phyloP scores from a whole-genome alignment of 2,329 filamentous ascomycete genomes.

The Venturia pyrina region DNA sequence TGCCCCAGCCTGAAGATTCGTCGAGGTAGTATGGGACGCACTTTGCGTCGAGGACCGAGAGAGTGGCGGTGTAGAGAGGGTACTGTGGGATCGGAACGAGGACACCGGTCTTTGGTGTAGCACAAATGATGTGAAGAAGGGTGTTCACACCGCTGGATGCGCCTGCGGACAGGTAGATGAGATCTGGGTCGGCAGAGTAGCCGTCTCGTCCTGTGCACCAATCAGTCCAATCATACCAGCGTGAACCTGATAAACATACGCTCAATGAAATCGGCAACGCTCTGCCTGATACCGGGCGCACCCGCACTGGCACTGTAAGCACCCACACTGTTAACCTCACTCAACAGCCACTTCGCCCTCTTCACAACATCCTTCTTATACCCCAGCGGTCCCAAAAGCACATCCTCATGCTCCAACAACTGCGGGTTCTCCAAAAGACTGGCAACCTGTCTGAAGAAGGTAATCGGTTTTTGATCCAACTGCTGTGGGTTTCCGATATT shows the following conservation, averaged over 20 bases:
- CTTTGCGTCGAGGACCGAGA: slow-evolving; percentile 72
- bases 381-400: slow-evolving; percentile 63
- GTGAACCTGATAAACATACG: slow-evolving; percentile 39
- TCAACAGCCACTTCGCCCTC: slow-evolving; percentile 70
- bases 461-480: slow-evolving; percentile 97
- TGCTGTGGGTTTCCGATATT: slow-evolving; percentile 99
- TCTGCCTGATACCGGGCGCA: slow-evolving; percentile 75
- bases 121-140: slow-evolving; percentile 80
- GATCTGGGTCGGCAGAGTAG: slow-evolving; percentile 66
- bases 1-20: slow-evolving; percentile 78
- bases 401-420: slow-evolving; percentile 72
- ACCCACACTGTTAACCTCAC: slow-evolving; percentile 79
- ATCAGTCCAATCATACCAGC: background rate
- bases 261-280: slow-evolving; percentile 87
- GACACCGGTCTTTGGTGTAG: slow-evolving; percentile 65
- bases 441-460: slow-evolving; percentile 95
- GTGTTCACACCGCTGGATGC: slow-evolving; percentile 94
- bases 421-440: slow-evolving; percentile 85
- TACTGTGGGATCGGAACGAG: slow-evolving; percentile 96
- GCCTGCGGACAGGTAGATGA: slow-evolving; percentile 85
- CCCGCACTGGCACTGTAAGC: slow-evolving; percentile 95
- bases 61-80: slow-evolving; percentile 89
- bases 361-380: slow-evolving; percentile 87
- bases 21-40: slow-evolving; percentile 92
- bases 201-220: slow-evolving; percentile 61